These are phyloP conservation scores for Rhizophora apiculata DNA, from an alignment of 345 rosid genomes.

Conservation along the genomic window DNA sequence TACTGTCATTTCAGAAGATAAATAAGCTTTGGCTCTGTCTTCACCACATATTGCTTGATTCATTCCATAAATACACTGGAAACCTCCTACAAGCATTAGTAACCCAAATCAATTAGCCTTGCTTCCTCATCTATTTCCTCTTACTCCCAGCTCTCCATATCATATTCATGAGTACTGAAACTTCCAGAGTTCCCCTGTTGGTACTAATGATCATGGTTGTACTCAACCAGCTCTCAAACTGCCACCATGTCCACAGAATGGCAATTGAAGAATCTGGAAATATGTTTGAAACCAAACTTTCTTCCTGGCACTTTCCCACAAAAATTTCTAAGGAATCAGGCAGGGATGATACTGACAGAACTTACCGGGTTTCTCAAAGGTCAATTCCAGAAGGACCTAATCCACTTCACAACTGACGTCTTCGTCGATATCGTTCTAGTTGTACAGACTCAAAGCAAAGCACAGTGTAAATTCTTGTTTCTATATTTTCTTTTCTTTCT, in stretches of 20 bases:
- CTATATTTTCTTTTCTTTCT: neutral
- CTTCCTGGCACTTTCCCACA: constrained; percentile 15
- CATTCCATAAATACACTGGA: no score
- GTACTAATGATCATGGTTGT: constrained; percentile 25
- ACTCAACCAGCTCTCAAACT: constrained; percentile 17
- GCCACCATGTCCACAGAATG: constrained; percentile 23
- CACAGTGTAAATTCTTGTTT: neutral
- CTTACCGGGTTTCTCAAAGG: neutral
- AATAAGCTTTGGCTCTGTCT: no score
- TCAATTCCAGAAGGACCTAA: constrained; percentile 2
- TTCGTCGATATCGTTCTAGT: neutral
- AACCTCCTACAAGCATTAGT: no score
- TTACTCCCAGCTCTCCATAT: constrained; percentile 2
- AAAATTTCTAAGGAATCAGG: constrained; percentile 3
- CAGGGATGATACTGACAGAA: neutral
- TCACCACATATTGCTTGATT: no score
- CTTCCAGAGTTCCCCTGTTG: constrained; percentile 15
- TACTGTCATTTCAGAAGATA: no score
- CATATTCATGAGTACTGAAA: constrained; percentile 18
- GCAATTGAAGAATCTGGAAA: constrained; percentile 13
- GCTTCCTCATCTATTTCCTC: neutral
- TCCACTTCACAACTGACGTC: constrained; percentile 3
- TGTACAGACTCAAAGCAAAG: neutral
- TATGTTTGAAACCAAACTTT: constrained; percentile 9
- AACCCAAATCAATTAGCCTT: neutral